Evolutionary conservation across 345 rosid species (phyloP).

Genomic region (Boechera retrofracta): DNA sequence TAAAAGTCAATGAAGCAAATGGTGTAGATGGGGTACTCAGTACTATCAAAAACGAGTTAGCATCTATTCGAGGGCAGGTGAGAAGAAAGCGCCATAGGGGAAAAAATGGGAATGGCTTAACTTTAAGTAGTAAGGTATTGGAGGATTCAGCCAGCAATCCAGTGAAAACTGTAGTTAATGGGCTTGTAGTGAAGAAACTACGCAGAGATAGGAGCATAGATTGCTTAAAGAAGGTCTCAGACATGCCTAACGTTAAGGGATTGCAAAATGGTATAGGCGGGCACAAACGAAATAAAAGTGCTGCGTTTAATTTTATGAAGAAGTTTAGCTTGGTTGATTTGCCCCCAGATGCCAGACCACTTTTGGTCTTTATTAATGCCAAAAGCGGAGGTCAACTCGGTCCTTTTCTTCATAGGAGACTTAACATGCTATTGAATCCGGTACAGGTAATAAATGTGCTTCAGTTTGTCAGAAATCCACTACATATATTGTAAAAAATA

Average conservation of each 20-base stretch:
- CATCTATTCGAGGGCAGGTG: constrained; percentile 51
- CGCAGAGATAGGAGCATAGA: constrained; percentile 54
- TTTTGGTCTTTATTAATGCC: constrained; percentile 78
- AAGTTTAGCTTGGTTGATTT: constrained; percentile 57
- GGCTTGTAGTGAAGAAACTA: constrained; percentile 57
- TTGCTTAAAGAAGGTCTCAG: constrained; percentile 44
- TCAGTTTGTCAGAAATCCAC: background rate
- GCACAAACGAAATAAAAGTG: constrained; percentile 48
- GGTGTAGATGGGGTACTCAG: constrained; percentile 48
- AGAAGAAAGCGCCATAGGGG: constrained; percentile 52
- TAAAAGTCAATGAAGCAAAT: constrained; percentile 51
- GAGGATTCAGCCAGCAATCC: constrained; percentile 49
- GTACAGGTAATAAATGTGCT: constrained; percentile 59
- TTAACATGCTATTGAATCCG: constrained; percentile 79
- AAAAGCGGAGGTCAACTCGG: constrained; percentile 89
- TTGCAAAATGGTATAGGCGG: constrained; percentile 44
- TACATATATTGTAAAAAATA: background rate
- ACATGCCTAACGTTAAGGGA: constrained; percentile 36
- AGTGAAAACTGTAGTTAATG: constrained; percentile 44
- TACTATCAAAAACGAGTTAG: constrained; percentile 51
- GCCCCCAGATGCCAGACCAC: constrained; percentile 70
- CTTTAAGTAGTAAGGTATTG: constrained; percentile 49
- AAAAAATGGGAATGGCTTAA: constrained; percentile 47
- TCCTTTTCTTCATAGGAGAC: constrained; percentile 68
- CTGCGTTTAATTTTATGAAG: constrained; percentile 41